Evolutionary conservation across 2,329 filamentous ascomycete species (phyloP), one percentile per base, ranked within the genome.

Genomic region (Lachnellula willkommii): DNA sequence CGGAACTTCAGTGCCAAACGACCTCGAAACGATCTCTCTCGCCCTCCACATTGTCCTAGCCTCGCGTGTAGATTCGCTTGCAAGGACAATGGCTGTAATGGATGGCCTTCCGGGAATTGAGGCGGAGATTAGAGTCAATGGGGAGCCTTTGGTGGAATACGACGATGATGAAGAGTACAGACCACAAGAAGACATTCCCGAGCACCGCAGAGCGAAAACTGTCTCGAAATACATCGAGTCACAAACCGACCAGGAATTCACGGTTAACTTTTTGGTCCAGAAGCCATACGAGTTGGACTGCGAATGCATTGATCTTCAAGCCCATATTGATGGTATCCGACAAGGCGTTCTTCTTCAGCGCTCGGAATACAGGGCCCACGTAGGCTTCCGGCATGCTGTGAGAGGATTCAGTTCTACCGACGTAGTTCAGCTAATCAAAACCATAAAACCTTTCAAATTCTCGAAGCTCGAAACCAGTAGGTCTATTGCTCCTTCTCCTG

Each of bases 191-290:
- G 17, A 35, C 15, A 32, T 15, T 17, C 8, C 9, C 11, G 11
- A 17, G 14, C 11, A 7, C 8, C 12, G 17, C 6, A 17, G 15
- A n/a, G 36, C 47, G 4, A 46, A 36, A n/a, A 46, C n/a, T 6
- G 22, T 52, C 1, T 48, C 43, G 12, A 52, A 26, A 43, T 56
- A 52, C 36, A 26, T 56, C 40, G 36, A 56, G 32, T 47, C 50
- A 4, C 4, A 22, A 8, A 32, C 48, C 3, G 54, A 49, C 15
- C 22, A 46, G 26, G 49, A 56, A 45, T 56, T 56, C 26, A 15
- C 32, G n/a, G 37, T 56, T 7, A 48, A 32, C 26, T 22, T 35
- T 2, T 14, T 14, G 14, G 9, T 56, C 20, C 11, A 37, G 9
- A 2, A 4, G 9, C 22, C 48, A 5, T 48, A 20, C 28, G 11